Evolutionary conservation across 2,329 filamentous ascomycete species (phyloP), one percentile per base, ranked within the genome.

Genomic region (Cladosporium sp.): DNA sequence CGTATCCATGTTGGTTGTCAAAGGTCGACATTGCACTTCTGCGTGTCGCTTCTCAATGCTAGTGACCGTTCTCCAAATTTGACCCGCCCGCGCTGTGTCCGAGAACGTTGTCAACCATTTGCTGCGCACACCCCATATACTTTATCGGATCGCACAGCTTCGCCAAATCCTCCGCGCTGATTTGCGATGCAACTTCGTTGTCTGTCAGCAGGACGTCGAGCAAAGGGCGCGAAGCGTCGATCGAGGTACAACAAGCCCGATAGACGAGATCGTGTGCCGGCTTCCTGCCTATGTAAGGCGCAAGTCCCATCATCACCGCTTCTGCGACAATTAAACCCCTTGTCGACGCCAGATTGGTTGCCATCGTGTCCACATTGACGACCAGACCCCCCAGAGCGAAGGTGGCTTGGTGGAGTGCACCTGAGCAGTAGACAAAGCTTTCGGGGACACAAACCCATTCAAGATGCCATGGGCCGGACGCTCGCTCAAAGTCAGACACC

Each of bases 221-320:
- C 28, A 32, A 10, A 32, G 28, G 28, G 28, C 28, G 28, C 3
- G 8, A 7, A 3, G 47, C 35, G 19, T 66, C 64, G 44, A 68
- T 64, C n/a, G 64, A 63, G 50, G 61, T 51, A 32, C 58, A 64
- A 58, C 73, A 74, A 54, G 66, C 62, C 39, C 70, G 69, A 48
- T 75, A 74, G 55, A 69, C 67, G 3, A 73, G 62, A 8, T 71
- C 71, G 49, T 74, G 73, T 57, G 64, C 67, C 7, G 61, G 62
- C 48, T 71, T 73, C 20, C 63, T 66, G 4, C 71, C 72, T 10
- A 71, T 65, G 8, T 61, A 67, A 20, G 65, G 67, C 13, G 64
- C 67, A 34, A 74, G 63, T 36, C 70, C 70, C 58, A 73, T 76
- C 68, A 74, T 74, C 53, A 74, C 74, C 25, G 70, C 73, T 57